Evolutionary conservation across 768 basidiomycete genomes (phyloP), one percentile per base, ranked within the genome.

Genomic region (Mycena galericulata): DNA sequence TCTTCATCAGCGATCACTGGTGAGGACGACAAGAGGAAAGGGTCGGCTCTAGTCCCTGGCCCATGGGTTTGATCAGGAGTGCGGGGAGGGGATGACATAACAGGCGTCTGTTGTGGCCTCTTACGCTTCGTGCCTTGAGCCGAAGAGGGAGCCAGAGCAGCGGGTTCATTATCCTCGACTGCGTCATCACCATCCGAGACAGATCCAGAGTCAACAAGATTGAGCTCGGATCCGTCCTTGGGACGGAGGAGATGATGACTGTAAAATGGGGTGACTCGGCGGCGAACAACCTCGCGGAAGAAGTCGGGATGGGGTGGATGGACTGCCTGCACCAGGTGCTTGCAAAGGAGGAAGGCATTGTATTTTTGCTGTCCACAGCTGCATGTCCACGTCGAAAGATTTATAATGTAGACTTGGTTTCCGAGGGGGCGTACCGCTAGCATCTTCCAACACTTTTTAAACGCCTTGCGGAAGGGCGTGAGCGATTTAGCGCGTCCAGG

Each of bases 261-360:
- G 55, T 77, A 78, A 22, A 79, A 32, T 4, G 78, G 77, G 14
- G 46, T 17, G 12, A 70, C 62, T 11, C 72, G 70, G 0, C 76
- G 73, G 2, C 76, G 71, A 32, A 57, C 20, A n/a, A 78, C 65
- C 2, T 74, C 49, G 4, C 24, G 47, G 61, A 69, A 77, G 59
- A 78, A 79, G 4, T 26, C 36, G 0, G 45, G 36, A 12, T 73
- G 27, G 3, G 72, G 70, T 7, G 45, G 27, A n/a, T 53, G 49
- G 59, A 76, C 72, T 0, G 75, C 73, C 22, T 81, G 76, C 1
- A 80, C 78, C 20, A 80, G 74, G 57, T 81, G 78, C 55, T 81
- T 80, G 75, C 80, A 81, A 0, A 79, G 64, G 32, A 75, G 75
- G 41, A 73, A 69, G 1, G 67, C 18, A 40, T 79, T 59, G 60